Conservation (phyloP, 371 early-diverging fungal genomes). For the Zopfochytrium polystomum region DNA sequence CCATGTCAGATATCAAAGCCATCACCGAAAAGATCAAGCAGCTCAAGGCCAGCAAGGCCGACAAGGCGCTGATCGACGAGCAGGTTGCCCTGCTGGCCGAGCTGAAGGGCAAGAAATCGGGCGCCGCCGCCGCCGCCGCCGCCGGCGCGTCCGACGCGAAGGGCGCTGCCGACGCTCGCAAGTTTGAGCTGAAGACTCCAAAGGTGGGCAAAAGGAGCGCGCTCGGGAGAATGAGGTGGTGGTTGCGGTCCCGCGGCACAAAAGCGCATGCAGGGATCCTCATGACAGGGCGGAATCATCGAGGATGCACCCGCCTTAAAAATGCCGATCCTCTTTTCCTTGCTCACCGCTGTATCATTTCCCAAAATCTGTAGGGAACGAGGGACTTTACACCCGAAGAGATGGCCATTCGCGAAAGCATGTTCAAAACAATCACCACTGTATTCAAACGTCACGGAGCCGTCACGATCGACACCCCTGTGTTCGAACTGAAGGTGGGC, state of each 20-base stretch:
- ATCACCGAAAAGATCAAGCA: conserved; percentile 18
- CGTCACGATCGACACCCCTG: conserved; percentile 98
- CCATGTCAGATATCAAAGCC: conserved; percentile 11
- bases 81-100: conserved; percentile 17
- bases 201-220: conserved; percentile 23
- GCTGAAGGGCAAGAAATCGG: background rate
- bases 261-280: background rate
- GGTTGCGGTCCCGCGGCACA: background rate
- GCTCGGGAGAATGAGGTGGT: background rate
- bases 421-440: conserved; percentile 78
- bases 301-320: conserved; percentile 2
- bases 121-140: background rate
- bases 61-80: conserved; percentile 10
- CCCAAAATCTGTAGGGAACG: conserved; percentile 80
- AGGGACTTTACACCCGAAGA: conserved; percentile 93
- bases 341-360: background rate
- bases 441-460: conserved; percentile 97
- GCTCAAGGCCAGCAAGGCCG: conserved; percentile 18
- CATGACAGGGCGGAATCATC: background rate
- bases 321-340: background rate
- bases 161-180: conserved; percentile 3
- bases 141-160: background rate
- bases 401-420: conserved; percentile 89
- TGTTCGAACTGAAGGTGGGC: conserved; percentile 93
- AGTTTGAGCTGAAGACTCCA: conserved; percentile 29